Conservation (phyloP, 768 basidiomycete genomes). For the Suillus fuscotomentosus region DNA sequence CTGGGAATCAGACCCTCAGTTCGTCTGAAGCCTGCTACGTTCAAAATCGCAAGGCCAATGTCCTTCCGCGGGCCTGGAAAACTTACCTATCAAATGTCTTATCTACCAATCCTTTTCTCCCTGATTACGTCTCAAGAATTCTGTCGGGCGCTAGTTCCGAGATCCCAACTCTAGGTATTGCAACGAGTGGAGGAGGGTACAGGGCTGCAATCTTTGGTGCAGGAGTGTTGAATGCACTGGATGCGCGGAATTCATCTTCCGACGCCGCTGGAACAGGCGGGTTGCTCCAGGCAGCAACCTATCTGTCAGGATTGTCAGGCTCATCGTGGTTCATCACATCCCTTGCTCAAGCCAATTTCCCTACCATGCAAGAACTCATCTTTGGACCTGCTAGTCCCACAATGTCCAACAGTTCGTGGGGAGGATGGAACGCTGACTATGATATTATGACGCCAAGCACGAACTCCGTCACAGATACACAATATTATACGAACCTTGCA, state of each 20-base stretch:
- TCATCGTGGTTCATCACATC: slow-evolving; percentile 40
- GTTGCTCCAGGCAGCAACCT: slow-evolving; percentile 51
- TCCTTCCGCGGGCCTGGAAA: slow-evolving; percentile 40
- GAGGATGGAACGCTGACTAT: slow-evolving; percentile 33
- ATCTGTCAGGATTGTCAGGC: slow-evolving; percentile 52
- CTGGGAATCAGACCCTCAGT: slow-evolving; percentile 34
- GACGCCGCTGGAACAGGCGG: slow-evolving; percentile 44
- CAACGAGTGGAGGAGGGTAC: slow-evolving; percentile 55
- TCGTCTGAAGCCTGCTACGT: slow-evolving; percentile 37
- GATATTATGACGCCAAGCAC: slow-evolving; percentile 19
- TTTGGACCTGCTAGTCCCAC: slow-evolving; percentile 28
- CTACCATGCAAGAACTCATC: slow-evolving; percentile 36
- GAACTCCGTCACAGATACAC: slow-evolving; percentile 12
- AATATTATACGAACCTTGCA: slow-evolving; percentile 18
- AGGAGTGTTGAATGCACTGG: slow-evolving; percentile 48
- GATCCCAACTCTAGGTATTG: slow-evolving; percentile 44
- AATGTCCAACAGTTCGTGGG: slow-evolving; percentile 22
- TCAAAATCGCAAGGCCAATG: slow-evolving; percentile 28
- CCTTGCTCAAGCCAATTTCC: slow-evolving; percentile 40
- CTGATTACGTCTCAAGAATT: slow-evolving; percentile 35
- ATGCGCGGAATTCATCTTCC: slow-evolving; percentile 46
- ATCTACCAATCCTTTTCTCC: slow-evolving; percentile 26
- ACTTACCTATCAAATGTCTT: slow-evolving; percentile 39
- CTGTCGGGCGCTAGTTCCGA: slow-evolving; percentile 17
- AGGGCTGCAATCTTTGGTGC: slow-evolving; percentile 55